Conservation (phyloP, 129 eudicot species). For the Oenanthe sinensis region DNA sequence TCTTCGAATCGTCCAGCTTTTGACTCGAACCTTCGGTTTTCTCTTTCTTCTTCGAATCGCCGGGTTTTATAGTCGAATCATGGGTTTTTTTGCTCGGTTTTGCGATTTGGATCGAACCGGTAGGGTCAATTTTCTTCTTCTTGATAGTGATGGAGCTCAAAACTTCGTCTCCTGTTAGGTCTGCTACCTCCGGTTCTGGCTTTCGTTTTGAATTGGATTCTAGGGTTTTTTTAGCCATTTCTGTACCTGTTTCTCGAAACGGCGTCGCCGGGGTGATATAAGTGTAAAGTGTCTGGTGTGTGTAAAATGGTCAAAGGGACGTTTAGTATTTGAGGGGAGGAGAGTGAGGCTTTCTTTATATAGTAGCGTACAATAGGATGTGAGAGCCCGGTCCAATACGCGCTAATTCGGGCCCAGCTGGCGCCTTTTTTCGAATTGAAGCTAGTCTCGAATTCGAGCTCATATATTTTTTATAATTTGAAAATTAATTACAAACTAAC, state of each 20-base stretch:
- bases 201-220: not conserved
- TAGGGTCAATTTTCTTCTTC: not conserved
- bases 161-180: not conserved
- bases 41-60: not conserved
- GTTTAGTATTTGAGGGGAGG: slow-evolving; percentile 18
- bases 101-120: not conserved
- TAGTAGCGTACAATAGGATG: too few species aligned
- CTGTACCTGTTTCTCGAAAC: not conserved
- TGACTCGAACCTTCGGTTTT: not conserved
- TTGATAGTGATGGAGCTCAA: not conserved
- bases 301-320: too few species aligned
- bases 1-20: not conserved
- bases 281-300: too few species aligned
- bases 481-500: too few species aligned
- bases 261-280: too few species aligned
- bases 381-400: too few species aligned
- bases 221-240: slow-evolving; percentile 9
- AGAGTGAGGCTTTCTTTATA: too few species aligned
- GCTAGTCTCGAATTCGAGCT: too few species aligned
- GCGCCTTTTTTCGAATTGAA: too few species aligned
- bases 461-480: too few species aligned
- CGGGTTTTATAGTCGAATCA: not conserved
- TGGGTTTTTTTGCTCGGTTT: not conserved
- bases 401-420: too few species aligned
- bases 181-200: not conserved